phyloP scores from a whole-genome alignment of 805 yeast species.

The Kluyveromyces aestuarii region DNA sequence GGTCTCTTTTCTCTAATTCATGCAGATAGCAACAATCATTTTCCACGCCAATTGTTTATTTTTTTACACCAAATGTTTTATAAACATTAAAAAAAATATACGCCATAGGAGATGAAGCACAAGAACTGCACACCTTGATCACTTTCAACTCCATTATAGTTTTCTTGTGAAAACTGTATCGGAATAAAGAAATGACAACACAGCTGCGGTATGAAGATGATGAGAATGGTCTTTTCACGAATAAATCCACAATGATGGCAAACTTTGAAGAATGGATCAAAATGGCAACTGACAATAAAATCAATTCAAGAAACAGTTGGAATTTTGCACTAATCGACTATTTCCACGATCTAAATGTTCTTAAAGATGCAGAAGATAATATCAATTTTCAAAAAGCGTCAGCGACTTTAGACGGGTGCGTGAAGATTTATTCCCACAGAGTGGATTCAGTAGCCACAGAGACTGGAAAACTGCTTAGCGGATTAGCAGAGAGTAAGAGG shows the following conservation, averaged over 20 bases:
- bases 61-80: background rate
- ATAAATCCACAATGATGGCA: slow-evolving; percentile 35
- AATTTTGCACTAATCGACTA: slow-evolving; percentile 85
- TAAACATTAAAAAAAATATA: background rate
- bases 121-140: background rate
- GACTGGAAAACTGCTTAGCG: slow-evolving; percentile 75
- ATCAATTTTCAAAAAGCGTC: slow-evolving; percentile 88
- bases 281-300: slow-evolving; percentile 75
- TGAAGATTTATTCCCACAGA: slow-evolving; percentile 82
- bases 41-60: background rate
- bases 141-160: background rate
- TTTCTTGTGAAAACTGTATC: background rate
- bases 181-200: slow-evolving; percentile 9
- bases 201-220: slow-evolving; percentile 14
- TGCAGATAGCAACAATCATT: background rate
- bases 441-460: slow-evolving; percentile 89
- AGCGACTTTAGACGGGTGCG: slow-evolving; percentile 89
- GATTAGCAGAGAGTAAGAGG: slow-evolving; percentile 44
- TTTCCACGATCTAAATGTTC: slow-evolving; percentile 71
- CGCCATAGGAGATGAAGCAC: background rate
- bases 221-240: slow-evolving; percentile 23
- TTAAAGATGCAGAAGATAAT: slow-evolving; percentile 62
- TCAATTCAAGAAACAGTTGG: slow-evolving; percentile 82
- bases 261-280: slow-evolving; percentile 76
- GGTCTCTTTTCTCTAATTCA: no score